Conservation (phyloP, 2,329 filamentous ascomycete species). For the Bipolaris cookei region DNA sequence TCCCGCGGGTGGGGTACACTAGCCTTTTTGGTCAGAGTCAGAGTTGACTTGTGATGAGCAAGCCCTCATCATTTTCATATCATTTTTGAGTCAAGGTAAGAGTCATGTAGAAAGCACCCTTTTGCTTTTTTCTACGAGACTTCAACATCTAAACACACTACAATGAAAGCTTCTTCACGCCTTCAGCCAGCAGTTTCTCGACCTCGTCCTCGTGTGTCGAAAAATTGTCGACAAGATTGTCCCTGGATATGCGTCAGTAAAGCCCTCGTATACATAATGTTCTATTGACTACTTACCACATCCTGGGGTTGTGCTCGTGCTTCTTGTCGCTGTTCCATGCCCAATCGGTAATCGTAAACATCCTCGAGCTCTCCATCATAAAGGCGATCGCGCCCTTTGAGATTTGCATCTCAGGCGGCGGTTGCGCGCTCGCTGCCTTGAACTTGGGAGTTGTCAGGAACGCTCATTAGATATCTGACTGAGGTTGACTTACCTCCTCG, state of each 20-base stretch:
- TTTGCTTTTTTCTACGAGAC: neutral
- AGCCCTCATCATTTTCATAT: neutral
- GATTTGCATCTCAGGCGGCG: conserved; percentile 46
- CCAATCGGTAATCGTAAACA: conserved; percentile 48
- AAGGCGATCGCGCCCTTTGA: conserved; percentile 65
- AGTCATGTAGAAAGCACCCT: too few relatives aligned
- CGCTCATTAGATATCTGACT: too few relatives aligned
- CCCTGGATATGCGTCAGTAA: conserved; percentile 33
- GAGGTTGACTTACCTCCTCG: conserved; percentile 48
- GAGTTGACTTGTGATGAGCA: neutral
- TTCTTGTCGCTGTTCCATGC: conserved; percentile 51
- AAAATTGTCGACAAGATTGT: conserved; percentile 61
- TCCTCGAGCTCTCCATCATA: conserved; percentile 64
- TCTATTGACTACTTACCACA: conserved; percentile 52
- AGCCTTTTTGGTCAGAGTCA: conserved; percentile 1
- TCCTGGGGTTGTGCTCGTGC: conserved; percentile 54
- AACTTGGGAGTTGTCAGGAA: conserved; percentile 36
- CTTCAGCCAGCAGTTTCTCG: conserved; percentile 52
- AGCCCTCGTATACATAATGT: fast-evolving
- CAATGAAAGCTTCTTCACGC: conserved; percentile 31
- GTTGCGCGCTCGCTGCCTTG: conserved; percentile 61
- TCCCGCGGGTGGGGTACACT: conserved; percentile 11
- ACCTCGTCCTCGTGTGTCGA: conserved; percentile 56
- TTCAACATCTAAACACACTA: neutral
- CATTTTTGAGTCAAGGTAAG: neutral